Evolutionary conservation across 805 yeast genomes (phyloP).

Genomic region (Kodamaea restingae): DNA sequence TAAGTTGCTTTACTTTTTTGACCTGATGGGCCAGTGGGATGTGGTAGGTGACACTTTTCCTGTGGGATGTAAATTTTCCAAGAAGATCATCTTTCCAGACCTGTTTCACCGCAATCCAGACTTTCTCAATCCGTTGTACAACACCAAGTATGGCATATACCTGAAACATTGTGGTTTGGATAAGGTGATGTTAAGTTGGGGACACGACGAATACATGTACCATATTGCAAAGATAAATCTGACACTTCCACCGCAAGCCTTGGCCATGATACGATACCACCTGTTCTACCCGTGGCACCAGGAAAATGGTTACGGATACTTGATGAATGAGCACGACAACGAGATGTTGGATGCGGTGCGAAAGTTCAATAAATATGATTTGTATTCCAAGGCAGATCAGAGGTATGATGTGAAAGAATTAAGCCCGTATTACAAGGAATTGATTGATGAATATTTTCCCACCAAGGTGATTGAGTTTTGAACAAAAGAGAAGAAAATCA

Average conservation of each 20-base stretch:
- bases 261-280: slow-evolving; percentile 73
- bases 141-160: slow-evolving; percentile 63
- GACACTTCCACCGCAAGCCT: slow-evolving; percentile 57
- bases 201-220: slow-evolving; percentile 77
- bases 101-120: slow-evolving; percentile 61
- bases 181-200: slow-evolving; percentile 72
- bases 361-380: slow-evolving; percentile 64
- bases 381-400: slow-evolving; percentile 58
- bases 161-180: slow-evolving; percentile 62
- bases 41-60: slow-evolving; percentile 79
- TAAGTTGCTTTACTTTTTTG: slow-evolving; percentile 62
- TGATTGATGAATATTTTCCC: slow-evolving; percentile 68
- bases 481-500: slow-evolving; percentile 3
- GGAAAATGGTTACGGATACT: slow-evolving; percentile 59
- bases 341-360: slow-evolving; percentile 60
- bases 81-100: slow-evolving; percentile 56
- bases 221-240: slow-evolving; percentile 65
- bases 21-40: slow-evolving; percentile 75
- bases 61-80: slow-evolving; percentile 64
- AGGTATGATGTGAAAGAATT: slow-evolving; percentile 46
- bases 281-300: slow-evolving; percentile 77
- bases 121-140: slow-evolving; percentile 57
- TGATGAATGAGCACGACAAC: slow-evolving; percentile 61
- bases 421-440: slow-evolving; percentile 55
- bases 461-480: slow-evolving; percentile 51